Conservation (phyloP, 352 stramenopile species). For the Globisporangium lucens region DNA sequence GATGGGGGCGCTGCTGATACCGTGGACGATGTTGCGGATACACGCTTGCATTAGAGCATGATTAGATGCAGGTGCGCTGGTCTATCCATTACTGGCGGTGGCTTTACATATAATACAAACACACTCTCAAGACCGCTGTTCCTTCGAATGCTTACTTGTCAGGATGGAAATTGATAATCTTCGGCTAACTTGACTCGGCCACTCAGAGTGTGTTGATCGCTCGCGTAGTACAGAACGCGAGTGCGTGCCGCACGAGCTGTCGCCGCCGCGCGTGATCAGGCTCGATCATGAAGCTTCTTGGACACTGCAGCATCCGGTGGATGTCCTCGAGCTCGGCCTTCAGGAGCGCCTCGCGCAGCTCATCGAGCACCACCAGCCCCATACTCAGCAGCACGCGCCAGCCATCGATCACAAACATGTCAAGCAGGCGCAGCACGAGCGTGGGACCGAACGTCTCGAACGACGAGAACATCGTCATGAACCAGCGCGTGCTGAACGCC, state of each 20-base stretch:
- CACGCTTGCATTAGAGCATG: too few relatives aligned
- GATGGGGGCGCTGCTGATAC: too few relatives aligned
- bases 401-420: conserved; percentile 78
- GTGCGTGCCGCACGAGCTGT: conserved; percentile 54
- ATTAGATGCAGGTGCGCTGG: not conserved
- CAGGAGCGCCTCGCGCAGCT: conserved; percentile 53
- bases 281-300: conserved; percentile 49
- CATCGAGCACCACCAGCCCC: conserved; percentile 73
- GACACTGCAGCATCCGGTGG: conserved; percentile 61
- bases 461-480: conserved; percentile 82
- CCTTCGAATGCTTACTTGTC: not conserved
- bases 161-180: not conserved
- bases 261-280: conserved; percentile 32
- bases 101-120: not conserved
- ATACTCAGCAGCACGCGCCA: conserved; percentile 81
- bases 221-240: conserved; percentile 64
- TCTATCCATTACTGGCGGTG: not conserved
- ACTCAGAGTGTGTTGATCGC: conserved; percentile 33
- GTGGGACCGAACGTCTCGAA: conserved; percentile 73
- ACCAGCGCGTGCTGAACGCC: conserved; percentile 77
- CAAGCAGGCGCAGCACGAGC: conserved; percentile 66
- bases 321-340: conserved; percentile 65
- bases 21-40: too few relatives aligned
- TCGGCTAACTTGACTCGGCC: not conserved
- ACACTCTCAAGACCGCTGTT: not conserved